Evolutionary conservation across 2,329 filamentous ascomycete genomes (phyloP).

Genomic region (Helicocarpus griseus): DNA sequence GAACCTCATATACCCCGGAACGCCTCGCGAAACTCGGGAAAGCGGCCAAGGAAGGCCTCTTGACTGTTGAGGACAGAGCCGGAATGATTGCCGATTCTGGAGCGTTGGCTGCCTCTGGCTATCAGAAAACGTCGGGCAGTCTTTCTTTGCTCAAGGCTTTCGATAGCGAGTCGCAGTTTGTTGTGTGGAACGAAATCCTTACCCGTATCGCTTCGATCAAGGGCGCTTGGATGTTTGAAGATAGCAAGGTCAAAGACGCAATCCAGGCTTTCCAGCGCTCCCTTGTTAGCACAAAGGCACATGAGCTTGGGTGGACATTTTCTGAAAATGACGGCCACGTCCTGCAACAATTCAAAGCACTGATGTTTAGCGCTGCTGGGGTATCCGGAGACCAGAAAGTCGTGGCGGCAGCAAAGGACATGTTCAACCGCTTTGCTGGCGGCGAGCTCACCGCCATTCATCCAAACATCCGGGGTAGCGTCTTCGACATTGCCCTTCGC

Average conservation of each 20-base stretch:
- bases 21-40: constrained; percentile 79
- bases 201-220: constrained; percentile 69
- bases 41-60: constrained; percentile 68
- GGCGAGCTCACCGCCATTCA: constrained; percentile 78
- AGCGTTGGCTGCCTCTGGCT: constrained; percentile 78
- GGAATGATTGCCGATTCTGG: constrained; percentile 93
- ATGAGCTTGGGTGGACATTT: constrained; percentile 83
- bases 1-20: constrained; percentile 76
- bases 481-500: constrained; percentile 75
- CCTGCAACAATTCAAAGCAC: constrained; percentile 85
- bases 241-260: constrained; percentile 58
- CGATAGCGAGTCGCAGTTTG: constrained; percentile 69
- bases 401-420: constrained; percentile 71
- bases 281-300: constrained; percentile 67
- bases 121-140: constrained; percentile 85
- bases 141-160: constrained; percentile 79
- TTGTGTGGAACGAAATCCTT: constrained; percentile 91
- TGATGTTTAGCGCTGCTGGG: constrained; percentile 79
- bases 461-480: constrained; percentile 79
- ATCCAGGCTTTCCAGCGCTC: constrained; percentile 75
- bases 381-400: constrained; percentile 69
- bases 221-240: constrained; percentile 81
- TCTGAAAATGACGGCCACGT: constrained; percentile 77
- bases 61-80: constrained; percentile 82
- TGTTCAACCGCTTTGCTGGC: constrained; percentile 75